These are phyloP conservation scores for Boletus coccyginus DNA, from an alignment of 768 basidiomycete genomes.

Conservation along the genomic window DNA sequence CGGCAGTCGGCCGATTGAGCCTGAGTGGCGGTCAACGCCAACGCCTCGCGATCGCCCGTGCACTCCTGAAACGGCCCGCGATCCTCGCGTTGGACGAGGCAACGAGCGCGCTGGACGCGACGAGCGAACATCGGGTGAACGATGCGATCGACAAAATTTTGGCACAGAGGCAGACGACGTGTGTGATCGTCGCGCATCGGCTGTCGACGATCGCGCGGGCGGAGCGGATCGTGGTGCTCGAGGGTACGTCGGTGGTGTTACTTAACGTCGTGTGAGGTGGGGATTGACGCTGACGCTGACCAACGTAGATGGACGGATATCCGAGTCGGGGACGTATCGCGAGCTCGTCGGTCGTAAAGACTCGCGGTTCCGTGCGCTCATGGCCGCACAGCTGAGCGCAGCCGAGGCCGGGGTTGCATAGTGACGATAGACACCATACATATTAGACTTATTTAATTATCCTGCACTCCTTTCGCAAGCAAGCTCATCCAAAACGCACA, in stretches of 20 bases:
- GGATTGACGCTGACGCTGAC: background rate
- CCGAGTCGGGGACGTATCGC: conserved; percentile 79
- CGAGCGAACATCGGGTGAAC: conserved; percentile 81
- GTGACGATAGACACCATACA: conserved; percentile 2
- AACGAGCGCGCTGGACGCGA: conserved; percentile 84
- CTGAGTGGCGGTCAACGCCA: conserved; percentile 72
- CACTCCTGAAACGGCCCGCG: conserved; percentile 83
- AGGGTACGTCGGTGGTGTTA: conserved; percentile 48
- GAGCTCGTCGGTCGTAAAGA: conserved; percentile 68
- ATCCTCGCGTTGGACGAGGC: conserved; percentile 91
- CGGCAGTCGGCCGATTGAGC: conserved; percentile 26
- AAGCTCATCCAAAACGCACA: conserved; percentile 5
- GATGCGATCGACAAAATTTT: conserved; percentile 90
- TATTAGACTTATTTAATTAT: conserved; percentile 1
- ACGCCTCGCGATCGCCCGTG: conserved; percentile 80
- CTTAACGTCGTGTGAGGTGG: too few species aligned
- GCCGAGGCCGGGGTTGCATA: conserved; percentile 22
- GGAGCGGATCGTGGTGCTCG: conserved; percentile 86
- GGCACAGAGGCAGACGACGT: conserved; percentile 75
- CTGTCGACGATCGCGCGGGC: conserved; percentile 88
- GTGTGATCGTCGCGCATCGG: conserved; percentile 86
- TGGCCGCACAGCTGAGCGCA: conserved; percentile 84
- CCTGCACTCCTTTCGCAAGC: background rate
- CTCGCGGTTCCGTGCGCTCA: conserved; percentile 81
- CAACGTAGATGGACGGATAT: conserved; percentile 63